phyloP scores from a whole-genome alignment of 306 rosid genomes.

The Purshia tridentata region DNA sequence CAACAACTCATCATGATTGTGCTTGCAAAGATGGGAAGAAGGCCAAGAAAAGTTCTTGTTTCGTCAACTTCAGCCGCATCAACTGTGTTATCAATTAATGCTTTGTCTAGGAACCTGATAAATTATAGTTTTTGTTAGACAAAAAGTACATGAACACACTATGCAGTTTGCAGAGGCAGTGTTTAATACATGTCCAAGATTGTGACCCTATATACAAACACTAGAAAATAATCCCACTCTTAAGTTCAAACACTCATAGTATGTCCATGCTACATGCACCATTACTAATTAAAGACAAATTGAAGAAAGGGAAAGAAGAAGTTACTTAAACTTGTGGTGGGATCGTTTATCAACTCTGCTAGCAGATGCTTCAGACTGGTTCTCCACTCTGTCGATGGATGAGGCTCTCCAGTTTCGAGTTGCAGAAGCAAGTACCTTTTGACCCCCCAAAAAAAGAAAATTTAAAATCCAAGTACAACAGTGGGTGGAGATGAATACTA shows the following conservation, averaged over 20 bases:
- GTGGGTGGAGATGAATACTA: background rate
- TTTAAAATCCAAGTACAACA: background rate
- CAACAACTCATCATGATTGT: constrained; percentile 45
- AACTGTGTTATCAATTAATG: constrained; percentile 24
- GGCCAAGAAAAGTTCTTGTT: constrained; percentile 41
- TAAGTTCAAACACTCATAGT: too few species aligned
- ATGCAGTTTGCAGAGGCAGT: too few species aligned
- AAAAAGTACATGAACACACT: background rate
- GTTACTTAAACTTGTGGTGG: constrained; percentile 21
- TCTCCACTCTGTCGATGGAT: background rate
- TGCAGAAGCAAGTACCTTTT: constrained; percentile 32
- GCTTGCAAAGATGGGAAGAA: constrained; percentile 31
- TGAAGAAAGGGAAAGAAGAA: background rate
- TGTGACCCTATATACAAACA: background rate
- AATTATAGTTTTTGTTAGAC: background rate
- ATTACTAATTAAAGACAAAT: background rate
- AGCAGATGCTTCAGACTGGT: background rate
- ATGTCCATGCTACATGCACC: background rate
- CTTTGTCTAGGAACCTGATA: constrained; percentile 33
- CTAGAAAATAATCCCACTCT: background rate
- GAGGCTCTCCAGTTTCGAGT: constrained; percentile 14
- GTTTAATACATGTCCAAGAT: background rate
- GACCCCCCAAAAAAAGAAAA: background rate
- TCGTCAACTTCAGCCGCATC: constrained; percentile 27
- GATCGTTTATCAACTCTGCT: background rate